Evolutionary conservation across 495 filamentous ascomycete species (phyloP).

Genomic region (Saxophila tyrrhenica): DNA sequence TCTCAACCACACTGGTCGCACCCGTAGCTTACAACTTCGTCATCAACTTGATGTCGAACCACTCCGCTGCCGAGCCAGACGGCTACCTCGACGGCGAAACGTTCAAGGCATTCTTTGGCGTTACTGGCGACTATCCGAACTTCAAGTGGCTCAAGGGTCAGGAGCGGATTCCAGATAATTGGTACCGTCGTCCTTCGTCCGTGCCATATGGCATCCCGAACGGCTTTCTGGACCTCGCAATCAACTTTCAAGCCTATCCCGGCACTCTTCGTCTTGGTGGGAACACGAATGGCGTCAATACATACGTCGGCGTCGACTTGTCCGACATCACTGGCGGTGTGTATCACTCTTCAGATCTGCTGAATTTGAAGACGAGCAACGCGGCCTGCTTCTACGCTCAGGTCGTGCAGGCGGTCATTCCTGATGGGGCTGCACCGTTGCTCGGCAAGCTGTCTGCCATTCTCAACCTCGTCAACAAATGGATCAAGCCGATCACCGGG

Average conservation of each 20-base stretch:
- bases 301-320: conserved; percentile 42
- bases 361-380: neutral
- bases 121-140: conserved; percentile 14
- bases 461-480: conserved; percentile 9
- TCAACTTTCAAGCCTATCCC: conserved; percentile 22
- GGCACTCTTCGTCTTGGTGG: conserved; percentile 38
- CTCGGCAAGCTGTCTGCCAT: conserved; percentile 4
- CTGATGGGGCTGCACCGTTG: neutral
- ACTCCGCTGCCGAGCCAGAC: conserved; percentile 21
- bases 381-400: conserved; percentile 1
- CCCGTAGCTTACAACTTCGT: conserved; percentile 17
- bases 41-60: conserved; percentile 25
- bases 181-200: conserved; percentile 40
- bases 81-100: conserved; percentile 19
- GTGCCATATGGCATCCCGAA: conserved; percentile 33
- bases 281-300: conserved; percentile 45
- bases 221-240: conserved; percentile 29
- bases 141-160: conserved; percentile 16
- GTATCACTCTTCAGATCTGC: conserved; percentile 6
- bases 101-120: conserved; percentile 19
- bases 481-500: conserved; percentile 12
- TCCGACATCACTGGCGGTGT: conserved; percentile 31
- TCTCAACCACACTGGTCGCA: conserved; percentile 13
- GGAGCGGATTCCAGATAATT: conserved; percentile 40
- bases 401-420: neutral